Conservation (phyloP, 2,329 filamentous ascomycete species). For the Nemania diffusa region DNA sequence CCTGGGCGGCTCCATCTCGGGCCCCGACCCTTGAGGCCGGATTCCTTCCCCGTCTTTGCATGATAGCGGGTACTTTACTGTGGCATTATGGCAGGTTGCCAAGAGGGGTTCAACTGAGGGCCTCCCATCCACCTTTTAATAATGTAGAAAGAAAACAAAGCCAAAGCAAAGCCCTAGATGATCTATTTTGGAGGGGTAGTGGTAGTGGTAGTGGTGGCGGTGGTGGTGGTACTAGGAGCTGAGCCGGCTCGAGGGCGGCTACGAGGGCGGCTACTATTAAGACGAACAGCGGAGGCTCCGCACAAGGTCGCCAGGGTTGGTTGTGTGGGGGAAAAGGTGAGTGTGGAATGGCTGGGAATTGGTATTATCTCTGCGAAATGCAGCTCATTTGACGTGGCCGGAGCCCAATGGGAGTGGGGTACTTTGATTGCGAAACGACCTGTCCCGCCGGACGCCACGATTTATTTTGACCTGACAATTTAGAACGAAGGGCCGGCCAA, state of each 20-base stretch:
- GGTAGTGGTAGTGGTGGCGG: too few relatives aligned
- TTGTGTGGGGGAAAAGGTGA: conserved; percentile 41
- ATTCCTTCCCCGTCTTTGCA: conserved; percentile 39
- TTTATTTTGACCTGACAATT: conserved; percentile 16
- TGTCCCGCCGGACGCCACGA: conserved; percentile 15
- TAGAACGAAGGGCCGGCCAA: conserved; percentile 3
- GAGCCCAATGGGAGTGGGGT: conserved; percentile 44
- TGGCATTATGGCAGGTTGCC: conserved; percentile 36
- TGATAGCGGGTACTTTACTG: conserved; percentile 34
- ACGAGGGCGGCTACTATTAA: conserved; percentile 34
- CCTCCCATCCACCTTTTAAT: conserved; percentile 6
- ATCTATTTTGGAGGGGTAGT: conserved; percentile 5
- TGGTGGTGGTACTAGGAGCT: background rate
- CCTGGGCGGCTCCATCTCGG: conserved; percentile 42
- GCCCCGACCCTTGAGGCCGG: conserved; percentile 29
- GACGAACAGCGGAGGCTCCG: conserved; percentile 39
- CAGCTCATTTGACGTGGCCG: conserved; percentile 47
- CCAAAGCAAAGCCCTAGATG: background rate
- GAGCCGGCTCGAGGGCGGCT: conserved; percentile 23
- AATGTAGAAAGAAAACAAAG: background rate
- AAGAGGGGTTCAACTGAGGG: conserved; percentile 1
- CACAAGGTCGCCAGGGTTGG: conserved; percentile 38
- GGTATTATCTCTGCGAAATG: conserved; percentile 17
- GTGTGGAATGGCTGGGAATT: background rate
- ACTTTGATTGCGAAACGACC: conserved; percentile 23